phyloP scores from a whole-genome alignment of 352 stramenopile species.

The Phytophthora litchii region DNA sequence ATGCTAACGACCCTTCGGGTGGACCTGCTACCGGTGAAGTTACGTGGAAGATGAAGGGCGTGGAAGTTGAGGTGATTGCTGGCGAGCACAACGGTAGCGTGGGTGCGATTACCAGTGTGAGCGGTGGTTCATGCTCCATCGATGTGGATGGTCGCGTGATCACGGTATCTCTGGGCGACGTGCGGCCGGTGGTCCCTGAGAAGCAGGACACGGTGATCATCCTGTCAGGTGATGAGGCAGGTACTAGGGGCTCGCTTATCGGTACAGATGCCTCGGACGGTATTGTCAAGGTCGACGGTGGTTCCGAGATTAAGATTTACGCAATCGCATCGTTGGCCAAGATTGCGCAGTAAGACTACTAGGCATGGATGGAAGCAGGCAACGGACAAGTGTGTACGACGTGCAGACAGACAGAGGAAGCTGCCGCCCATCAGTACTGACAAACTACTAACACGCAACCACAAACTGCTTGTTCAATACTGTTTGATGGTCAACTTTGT shows the following conservation, averaged over 20 bases:
- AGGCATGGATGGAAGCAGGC: constrained; percentile 31
- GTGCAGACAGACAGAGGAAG: constrained; percentile 24
- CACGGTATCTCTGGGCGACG: constrained; percentile 64
- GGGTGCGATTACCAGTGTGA: constrained; percentile 80
- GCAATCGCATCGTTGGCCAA: constrained; percentile 82
- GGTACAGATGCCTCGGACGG: constrained; percentile 86
- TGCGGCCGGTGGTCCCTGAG: constrained; percentile 81
- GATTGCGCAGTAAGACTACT: constrained; percentile 73
- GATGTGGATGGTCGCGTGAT: constrained; percentile 81
- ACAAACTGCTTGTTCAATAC: constrained; percentile 29
- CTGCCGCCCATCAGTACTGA: constrained; percentile 31
- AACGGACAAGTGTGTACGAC: constrained; percentile 28
- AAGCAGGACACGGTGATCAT: constrained; percentile 91
- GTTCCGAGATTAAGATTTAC: constrained; percentile 92
- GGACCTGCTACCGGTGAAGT: constrained; percentile 61
- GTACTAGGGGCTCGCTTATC: constrained; percentile 84
- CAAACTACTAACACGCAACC: constrained; percentile 35
- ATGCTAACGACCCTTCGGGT: constrained; percentile 45
- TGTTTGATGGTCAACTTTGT: constrained; percentile 17
- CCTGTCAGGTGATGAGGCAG: constrained; percentile 84
- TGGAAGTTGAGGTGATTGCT: constrained; percentile 78
- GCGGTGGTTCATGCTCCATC: constrained; percentile 72
- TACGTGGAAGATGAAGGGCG: constrained; percentile 89
- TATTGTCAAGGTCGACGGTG: constrained; percentile 90
- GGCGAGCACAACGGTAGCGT: constrained; percentile 74